Conservation (phyloP, 768 basidiomycete genomes). For the Mycena indigotica region DNA sequence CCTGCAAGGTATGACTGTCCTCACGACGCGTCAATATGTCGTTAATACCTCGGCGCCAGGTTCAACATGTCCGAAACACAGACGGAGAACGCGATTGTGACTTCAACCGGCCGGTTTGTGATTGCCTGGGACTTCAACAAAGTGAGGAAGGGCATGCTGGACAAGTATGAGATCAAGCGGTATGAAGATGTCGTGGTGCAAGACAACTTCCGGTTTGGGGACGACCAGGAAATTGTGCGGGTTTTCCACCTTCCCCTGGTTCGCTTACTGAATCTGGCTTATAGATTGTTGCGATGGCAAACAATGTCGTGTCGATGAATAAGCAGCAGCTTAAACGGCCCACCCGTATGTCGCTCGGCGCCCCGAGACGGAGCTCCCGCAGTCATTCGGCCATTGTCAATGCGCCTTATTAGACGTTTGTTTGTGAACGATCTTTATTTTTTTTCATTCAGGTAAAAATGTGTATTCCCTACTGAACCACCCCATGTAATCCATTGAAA, state of each 20-base stretch:
- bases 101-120: constrained; percentile 88
- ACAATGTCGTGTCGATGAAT: constrained; percentile 91
- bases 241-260: neutral
- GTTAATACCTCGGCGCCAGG: constrained; percentile 42
- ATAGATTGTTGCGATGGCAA: constrained; percentile 94
- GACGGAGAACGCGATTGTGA: constrained; percentile 93
- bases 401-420: constrained; percentile 51
- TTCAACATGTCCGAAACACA: constrained; percentile 91
- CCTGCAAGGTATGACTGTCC: constrained; percentile 74
- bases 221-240: constrained; percentile 93
- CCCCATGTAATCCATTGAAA: constrained; percentile 15
- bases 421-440: constrained; percentile 22
- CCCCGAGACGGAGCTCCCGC: constrained; percentile 41
- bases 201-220: constrained; percentile 97
- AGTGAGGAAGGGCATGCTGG: constrained; percentile 88
- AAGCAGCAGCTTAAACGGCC: constrained; percentile 91
- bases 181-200: constrained; percentile 95
- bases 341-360: constrained; percentile 69
- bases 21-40: constrained; percentile 8
- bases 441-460: constrained; percentile 13
- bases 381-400: constrained; percentile 72
- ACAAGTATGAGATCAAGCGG: constrained; percentile 95
- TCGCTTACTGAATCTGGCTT: constrained; percentile 10
- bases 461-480: constrained; percentile 19
- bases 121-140: constrained; percentile 97